Base-by-base conservation (phyloP, 192 early-diverging fungal species). In the Funneliformis mosseae region DNA sequence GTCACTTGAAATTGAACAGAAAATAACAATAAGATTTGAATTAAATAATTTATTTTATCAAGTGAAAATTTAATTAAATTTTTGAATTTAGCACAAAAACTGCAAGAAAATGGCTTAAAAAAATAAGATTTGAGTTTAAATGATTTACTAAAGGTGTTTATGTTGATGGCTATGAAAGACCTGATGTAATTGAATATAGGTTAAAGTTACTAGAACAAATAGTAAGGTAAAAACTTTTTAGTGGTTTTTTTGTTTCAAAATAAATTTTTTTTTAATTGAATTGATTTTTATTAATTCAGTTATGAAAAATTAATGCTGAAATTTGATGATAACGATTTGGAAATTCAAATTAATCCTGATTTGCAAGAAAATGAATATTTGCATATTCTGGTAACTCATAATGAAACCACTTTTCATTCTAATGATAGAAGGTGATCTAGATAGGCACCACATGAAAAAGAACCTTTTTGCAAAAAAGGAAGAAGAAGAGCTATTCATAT, bases 111-210 rank as follows among this genome's bases (percentile, higher is more conserved):
- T 76, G 71, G 71, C 10, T 69, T 12, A 46, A 70, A 21, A 61
- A 43, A 28, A 38, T 73, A 23, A 75, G 80, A 39, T 84, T 74
- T 59, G n/a, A 43, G 21, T 73, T 79, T 45, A 55, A 70, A 33
- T 48, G 68, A n/a, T 73, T 48, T 10, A 42, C 21, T 6, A 77
- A 76, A 42, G 67, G 28, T 8, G 16, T 70, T 8, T 80, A 80
- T 33, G 39, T 80, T 18, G 81, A 84, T 77, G 74, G 74, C 1
- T 74, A 82, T n/a, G n/a, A n/a, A n/a, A n/a, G n/a, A n/a, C n/a
- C n/a, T n/a, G n/a, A n/a, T n/a, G n/a, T n/a, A n/a, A 73, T 84
- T 3, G 27, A 60, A 5, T 81, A 81, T 68, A 28, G 74, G 6
- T 8, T 74, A 5, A n/a, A 70, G 10, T 84, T 71, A 45, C 16